These are phyloP conservation scores for Nitzschia sp. DNA, from an alignment of 108 stramenopile genomes.

Conservation along the genomic window DNA sequence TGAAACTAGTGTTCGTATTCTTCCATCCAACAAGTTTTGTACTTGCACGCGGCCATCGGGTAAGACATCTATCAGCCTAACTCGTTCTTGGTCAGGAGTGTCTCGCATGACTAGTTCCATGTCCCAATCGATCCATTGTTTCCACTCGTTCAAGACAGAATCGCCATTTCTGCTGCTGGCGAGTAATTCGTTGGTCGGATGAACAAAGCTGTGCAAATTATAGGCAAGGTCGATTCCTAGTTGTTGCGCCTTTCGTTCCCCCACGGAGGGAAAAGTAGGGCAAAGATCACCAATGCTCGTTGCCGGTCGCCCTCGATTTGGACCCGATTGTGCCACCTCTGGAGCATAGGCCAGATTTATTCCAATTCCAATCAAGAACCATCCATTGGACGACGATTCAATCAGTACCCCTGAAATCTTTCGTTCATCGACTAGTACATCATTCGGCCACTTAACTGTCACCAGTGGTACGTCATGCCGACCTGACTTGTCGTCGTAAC, in stretches of 20 bases:
- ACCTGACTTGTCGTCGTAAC: not conserved
- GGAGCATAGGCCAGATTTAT: conserved; percentile 90
- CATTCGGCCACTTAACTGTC: conserved; percentile 95
- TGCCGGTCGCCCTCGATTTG: conserved; percentile 65
- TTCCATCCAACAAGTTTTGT: conserved; percentile 32
- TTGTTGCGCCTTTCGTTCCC: conserved; percentile 9
- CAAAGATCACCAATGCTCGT: conserved; percentile 43
- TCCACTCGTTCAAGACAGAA: conserved; percentile 47
- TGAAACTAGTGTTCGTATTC: conserved; percentile 39
- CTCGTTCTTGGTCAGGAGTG: conserved; percentile 14
- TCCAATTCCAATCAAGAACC: conserved; percentile 92
- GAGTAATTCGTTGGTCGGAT: not conserved
- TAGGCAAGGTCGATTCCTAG: conserved; percentile 41
- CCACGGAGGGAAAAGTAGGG: not conserved
- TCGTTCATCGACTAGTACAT: conserved; percentile 69
- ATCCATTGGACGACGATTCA: conserved; percentile 54
- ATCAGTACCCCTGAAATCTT: conserved; percentile 76
- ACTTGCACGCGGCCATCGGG: conserved; percentile 58
- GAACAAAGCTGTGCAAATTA: conserved; percentile 33
- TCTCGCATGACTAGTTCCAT: conserved; percentile 41
- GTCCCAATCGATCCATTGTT: conserved; percentile 49
- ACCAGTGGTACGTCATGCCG: conserved; percentile 6
- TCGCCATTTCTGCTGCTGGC: conserved; percentile 2
- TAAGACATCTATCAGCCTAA: conserved; percentile 44
- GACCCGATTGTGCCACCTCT: conserved; percentile 46